Evolutionary conservation across 139 green algal species (phyloP).

Genomic region (Mychonastes homosphaera): DNA sequence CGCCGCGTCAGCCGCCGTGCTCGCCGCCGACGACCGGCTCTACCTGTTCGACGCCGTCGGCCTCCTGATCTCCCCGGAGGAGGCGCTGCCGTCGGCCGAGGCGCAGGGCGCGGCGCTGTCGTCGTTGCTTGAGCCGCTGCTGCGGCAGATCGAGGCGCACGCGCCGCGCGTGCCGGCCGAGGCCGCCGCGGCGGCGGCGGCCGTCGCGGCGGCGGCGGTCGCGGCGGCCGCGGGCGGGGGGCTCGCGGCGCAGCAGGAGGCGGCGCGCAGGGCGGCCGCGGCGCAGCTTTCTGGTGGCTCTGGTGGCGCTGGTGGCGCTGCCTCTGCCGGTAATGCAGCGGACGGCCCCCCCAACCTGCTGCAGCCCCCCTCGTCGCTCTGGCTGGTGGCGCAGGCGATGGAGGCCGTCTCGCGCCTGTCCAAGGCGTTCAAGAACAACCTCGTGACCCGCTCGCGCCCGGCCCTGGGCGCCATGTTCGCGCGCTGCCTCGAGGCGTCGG

Average conservation of each 20-base stretch:
- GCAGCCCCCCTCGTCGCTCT: slow-evolving; percentile 5
- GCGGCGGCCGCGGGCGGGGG: neutral
- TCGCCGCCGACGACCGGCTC: slow-evolving; percentile 56
- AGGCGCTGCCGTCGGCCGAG: slow-evolving; percentile 40
- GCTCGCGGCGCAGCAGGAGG: neutral
- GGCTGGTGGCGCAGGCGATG: slow-evolving; percentile 44
- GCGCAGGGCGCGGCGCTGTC: slow-evolving; percentile 47
- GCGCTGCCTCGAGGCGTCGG: neutral
- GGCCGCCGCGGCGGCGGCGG: neutral
- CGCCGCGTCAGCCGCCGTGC: neutral
- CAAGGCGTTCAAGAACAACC: slow-evolving; percentile 63
- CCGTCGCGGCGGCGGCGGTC: neutral
- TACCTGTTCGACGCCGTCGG: slow-evolving; percentile 83
- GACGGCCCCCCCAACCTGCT: neutral
- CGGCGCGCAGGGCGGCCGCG: no score
- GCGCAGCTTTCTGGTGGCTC: no score
- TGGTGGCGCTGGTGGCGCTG: neutral
- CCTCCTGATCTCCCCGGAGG: slow-evolving; percentile 67
- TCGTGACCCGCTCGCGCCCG: slow-evolving; percentile 45
- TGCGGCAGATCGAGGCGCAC: slow-evolving; percentile 31
- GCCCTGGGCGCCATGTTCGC: neutral
- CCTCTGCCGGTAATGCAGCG: slow-evolving; percentile 11
- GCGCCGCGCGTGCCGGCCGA: slow-evolving; percentile 8
- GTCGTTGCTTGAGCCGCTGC: slow-evolving; percentile 53
- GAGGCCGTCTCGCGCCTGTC: slow-evolving; percentile 59